Evolutionary conservation across 108 stramenopile species (phyloP).

Genomic region (Tribonema minus): DNA sequence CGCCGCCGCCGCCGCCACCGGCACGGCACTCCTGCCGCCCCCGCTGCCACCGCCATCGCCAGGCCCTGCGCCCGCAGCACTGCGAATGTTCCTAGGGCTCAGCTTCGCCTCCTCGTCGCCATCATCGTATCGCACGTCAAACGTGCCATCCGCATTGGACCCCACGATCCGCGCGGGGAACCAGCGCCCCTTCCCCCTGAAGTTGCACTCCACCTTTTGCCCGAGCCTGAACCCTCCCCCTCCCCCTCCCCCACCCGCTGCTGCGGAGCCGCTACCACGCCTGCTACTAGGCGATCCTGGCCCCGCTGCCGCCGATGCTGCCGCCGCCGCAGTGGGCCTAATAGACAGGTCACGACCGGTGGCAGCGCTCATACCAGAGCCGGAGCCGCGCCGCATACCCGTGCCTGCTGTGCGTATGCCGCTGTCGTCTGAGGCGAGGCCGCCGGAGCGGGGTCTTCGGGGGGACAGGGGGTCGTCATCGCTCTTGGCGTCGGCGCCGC

Average conservation of each 20-base stretch:
- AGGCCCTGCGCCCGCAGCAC: background rate
- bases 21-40: background rate
- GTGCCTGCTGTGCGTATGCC: background rate
- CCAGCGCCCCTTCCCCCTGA: slow-evolving; percentile 46
- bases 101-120: slow-evolving; percentile 52
- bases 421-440: too few relatives aligned
- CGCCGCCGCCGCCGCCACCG: background rate
- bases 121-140: slow-evolving; percentile 61
- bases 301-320: background rate
- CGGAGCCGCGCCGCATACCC: background rate
- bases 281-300: too few relatives aligned
- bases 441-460: too few relatives aligned
- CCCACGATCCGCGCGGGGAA: slow-evolving; percentile 49
- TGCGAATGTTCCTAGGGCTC: too few relatives aligned
- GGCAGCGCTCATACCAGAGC: background rate
- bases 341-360: background rate
- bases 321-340: background rate
- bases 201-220: slow-evolving; percentile 52
- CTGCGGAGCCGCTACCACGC: too few relatives aligned
- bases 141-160: slow-evolving; percentile 53
- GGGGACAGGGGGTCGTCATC: too few relatives aligned
- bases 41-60: background rate
- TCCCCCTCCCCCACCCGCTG: too few relatives aligned
- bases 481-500: too few relatives aligned
- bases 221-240: slow-evolving; percentile 14